Conservation (phyloP, 768 basidiomycete genomes). For the Gautieria morchelliformis region DNA sequence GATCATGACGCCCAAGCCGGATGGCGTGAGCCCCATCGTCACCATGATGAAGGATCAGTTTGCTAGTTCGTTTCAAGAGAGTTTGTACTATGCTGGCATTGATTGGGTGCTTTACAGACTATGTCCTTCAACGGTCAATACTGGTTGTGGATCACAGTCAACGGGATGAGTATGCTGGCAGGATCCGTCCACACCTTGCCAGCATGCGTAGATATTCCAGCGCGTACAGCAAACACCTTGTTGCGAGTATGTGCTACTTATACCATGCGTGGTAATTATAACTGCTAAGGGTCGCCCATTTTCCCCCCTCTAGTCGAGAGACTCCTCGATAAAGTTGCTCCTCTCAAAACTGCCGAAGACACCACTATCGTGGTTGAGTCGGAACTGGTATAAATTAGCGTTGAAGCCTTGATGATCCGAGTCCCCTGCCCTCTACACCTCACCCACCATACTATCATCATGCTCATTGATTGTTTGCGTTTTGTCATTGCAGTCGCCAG, state of each 20-base stretch:
- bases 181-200: constrained; percentile 57
- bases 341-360: constrained; percentile 1
- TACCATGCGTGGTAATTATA: neutral
- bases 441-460: neutral
- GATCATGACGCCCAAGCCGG: constrained; percentile 54
- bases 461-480: neutral
- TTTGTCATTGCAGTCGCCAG: constrained; percentile 5
- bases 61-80: constrained; percentile 53
- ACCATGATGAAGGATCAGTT: constrained; percentile 82
- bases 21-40: constrained; percentile 59
- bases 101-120: constrained; percentile 39
- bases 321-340: constrained; percentile 43
- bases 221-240: constrained; percentile 71
- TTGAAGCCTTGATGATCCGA: constrained; percentile 17
- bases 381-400: constrained; percentile 16
- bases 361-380: neutral
- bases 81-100: constrained; percentile 8
- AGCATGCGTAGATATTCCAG: constrained; percentile 65
- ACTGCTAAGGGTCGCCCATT: constrained; percentile 1
- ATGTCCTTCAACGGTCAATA: constrained; percentile 76
- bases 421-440: neutral
- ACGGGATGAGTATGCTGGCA: constrained; percentile 49
- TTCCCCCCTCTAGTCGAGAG: constrained; percentile 47
- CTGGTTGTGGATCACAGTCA: constrained; percentile 62
- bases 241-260: constrained; percentile 56